phyloP scores from a whole-genome alignment of 2,329 filamentous ascomycete genomes.

The Alternaria consortialis region DNA sequence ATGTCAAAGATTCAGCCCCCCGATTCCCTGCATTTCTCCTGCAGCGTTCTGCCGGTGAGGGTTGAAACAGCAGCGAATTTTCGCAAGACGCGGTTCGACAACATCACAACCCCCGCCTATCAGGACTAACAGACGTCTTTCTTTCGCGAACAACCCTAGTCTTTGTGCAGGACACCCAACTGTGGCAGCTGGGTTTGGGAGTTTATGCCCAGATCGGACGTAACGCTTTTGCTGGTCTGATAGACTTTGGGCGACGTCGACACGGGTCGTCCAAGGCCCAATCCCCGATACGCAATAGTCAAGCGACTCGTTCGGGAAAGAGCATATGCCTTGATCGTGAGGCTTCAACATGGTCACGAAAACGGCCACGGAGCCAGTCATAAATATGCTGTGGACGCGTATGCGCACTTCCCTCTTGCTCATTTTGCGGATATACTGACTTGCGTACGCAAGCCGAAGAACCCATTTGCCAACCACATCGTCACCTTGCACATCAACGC shows the following conservation, averaged over 20 bases:
- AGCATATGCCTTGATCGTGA: slow-evolving; percentile 3
- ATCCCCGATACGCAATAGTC: not conserved
- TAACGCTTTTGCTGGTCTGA: not conserved
- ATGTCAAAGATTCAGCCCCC: not conserved
- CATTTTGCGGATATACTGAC: slow-evolving; percentile 7
- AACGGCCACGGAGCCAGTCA: slow-evolving; percentile 4
- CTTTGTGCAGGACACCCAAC: not conserved
- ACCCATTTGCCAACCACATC: not conserved
- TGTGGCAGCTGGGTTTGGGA: not conserved
- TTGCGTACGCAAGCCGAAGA: slow-evolving; percentile 6
- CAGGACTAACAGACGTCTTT: not conserved
- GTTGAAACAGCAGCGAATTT: not conserved
- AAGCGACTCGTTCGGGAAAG: not conserved
- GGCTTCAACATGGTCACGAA: slow-evolving; percentile 4
- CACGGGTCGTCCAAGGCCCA: not conserved
- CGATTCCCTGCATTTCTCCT: not conserved
- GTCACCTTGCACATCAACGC: slow-evolving; percentile 18
- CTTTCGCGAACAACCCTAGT: not conserved
- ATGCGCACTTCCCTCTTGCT: slow-evolving; percentile 11
- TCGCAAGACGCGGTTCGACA: not conserved
- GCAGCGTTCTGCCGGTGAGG: slow-evolving; percentile 1
- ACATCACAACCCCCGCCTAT: not conserved
- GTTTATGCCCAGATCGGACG: not conserved
- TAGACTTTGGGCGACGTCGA: not conserved
- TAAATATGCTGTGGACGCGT: slow-evolving; percentile 14